phyloP scores from a whole-genome alignment of 352 stramenopile species.

The Elongisporangium anandrum region DNA sequence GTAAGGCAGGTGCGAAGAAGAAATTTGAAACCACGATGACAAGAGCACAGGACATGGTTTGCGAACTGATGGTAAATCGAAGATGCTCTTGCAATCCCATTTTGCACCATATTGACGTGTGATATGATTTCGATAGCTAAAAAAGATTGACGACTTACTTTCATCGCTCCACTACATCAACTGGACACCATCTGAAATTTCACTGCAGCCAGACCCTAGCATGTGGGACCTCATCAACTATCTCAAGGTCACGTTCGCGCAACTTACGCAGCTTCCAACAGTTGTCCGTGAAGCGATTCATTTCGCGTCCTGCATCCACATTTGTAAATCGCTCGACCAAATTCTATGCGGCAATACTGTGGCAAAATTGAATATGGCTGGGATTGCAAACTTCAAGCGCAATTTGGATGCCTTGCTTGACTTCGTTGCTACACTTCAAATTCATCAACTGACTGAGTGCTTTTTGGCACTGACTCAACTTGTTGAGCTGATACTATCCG shows the following conservation, averaged over 20 bases:
- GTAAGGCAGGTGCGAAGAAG: conserved; percentile 71
- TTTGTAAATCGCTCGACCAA: conserved; percentile 71
- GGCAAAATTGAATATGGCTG: conserved; percentile 68
- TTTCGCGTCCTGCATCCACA: conserved; percentile 76
- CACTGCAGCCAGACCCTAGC: conserved; percentile 60
- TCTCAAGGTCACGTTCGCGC: conserved; percentile 73
- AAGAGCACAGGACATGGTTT: conserved; percentile 78
- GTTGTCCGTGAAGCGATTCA: conserved; percentile 62
- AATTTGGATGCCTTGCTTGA: conserved; percentile 69
- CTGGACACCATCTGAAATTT: conserved; percentile 52
- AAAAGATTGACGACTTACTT: conserved; percentile 79
- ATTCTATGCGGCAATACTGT: conserved; percentile 53
- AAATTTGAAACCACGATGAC: conserved; percentile 81
- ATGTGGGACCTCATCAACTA: conserved; percentile 87
- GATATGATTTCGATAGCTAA: conserved; percentile 34
- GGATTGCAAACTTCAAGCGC: conserved; percentile 71
- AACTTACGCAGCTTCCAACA: conserved; percentile 49
- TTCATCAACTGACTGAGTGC: conserved; percentile 60
- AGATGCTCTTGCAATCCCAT: background rate
- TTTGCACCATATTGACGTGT: background rate
- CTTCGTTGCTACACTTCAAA: conserved; percentile 52
- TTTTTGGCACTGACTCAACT: conserved; percentile 63
- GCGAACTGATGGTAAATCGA: conserved; percentile 65
- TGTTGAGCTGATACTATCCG: conserved; percentile 64
- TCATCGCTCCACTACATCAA: conserved; percentile 77